phyloP scores from a whole-genome alignment of 2,329 filamentous ascomycete species.

The Diaporthe batatas region DNA sequence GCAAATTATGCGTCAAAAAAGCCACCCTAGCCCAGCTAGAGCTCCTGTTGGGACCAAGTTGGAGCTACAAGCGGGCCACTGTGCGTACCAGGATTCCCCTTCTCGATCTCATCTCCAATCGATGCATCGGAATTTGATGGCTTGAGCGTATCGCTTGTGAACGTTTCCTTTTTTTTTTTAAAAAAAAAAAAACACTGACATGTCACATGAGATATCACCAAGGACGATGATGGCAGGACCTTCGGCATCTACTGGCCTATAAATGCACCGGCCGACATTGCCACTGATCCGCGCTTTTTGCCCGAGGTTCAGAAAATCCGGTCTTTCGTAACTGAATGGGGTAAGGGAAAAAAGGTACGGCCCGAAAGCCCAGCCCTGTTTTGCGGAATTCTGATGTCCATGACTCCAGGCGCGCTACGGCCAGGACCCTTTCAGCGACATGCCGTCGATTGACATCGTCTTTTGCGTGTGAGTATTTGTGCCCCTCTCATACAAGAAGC shows the following conservation, averaged over 20 bases:
- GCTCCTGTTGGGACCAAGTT: too few species aligned
- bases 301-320: not conserved
- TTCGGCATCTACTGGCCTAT: not conserved
- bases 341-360: not conserved
- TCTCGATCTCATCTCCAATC: too few species aligned
- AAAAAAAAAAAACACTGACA: not conserved
- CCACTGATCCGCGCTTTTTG: not conserved
- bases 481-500: too few species aligned
- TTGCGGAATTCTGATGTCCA: not conserved
- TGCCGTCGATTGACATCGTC: not conserved
- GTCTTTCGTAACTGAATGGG: conserved; percentile 3
- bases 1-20: not conserved
- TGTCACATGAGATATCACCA: not conserved
- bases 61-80: not conserved
- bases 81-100: not conserved
- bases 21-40: too few species aligned
- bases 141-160: not conserved
- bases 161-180: too few species aligned
- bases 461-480: conserved; percentile 3
- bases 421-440: not conserved
- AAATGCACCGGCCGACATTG: not conserved
- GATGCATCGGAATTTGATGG: too few species aligned
- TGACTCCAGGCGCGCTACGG: not conserved
- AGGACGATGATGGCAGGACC: not conserved
- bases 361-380: not conserved